Evolutionary conservation across 2,329 filamentous ascomycete genomes (phyloP).

Genomic region (Ophiostoma tasmaniense): DNA sequence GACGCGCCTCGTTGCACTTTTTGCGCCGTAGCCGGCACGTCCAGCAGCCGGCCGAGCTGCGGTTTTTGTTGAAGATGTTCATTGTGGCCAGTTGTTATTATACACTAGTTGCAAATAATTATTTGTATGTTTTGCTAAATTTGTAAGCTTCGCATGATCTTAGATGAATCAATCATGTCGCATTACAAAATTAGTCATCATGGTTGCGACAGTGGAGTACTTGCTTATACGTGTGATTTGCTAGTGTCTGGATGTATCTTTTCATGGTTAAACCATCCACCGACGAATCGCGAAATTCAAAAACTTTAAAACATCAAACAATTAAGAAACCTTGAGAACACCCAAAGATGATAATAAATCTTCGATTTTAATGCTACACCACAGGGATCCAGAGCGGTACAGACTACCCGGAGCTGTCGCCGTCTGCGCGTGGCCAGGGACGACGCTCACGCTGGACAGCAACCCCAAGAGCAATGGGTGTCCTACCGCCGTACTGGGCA

Average conservation of each 20-base stretch:
- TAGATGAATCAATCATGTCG: not conserved
- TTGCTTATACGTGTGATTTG: not conserved
- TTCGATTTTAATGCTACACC: not conserved
- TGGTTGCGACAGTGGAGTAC: not conserved
- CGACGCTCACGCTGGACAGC: not conserved
- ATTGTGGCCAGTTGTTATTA: not conserved
- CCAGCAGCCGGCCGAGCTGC: slow-evolving; percentile 47
- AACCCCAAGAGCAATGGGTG: not conserved
- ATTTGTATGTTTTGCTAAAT: too few species aligned
- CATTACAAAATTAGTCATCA: not conserved
- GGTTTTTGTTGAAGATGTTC: not conserved
- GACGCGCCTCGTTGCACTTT: slow-evolving; percentile 49
- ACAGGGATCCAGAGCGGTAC: not conserved
- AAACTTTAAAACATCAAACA: too few species aligned
- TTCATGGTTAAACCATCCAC: not conserved
- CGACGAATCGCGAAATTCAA: too few species aligned
- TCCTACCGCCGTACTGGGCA: not conserved
- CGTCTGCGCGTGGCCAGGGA: not conserved
- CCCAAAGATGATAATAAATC: not conserved
- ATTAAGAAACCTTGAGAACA: not conserved
- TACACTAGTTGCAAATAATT: too few species aligned
- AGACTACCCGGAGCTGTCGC: not conserved
- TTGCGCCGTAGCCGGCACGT: slow-evolving; percentile 54
- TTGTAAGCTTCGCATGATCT: not conserved
- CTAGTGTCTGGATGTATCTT: not conserved